Evolutionary conservation across 2,329 filamentous ascomycete species (phyloP).

Genomic region (Truncatella angustata): DNA sequence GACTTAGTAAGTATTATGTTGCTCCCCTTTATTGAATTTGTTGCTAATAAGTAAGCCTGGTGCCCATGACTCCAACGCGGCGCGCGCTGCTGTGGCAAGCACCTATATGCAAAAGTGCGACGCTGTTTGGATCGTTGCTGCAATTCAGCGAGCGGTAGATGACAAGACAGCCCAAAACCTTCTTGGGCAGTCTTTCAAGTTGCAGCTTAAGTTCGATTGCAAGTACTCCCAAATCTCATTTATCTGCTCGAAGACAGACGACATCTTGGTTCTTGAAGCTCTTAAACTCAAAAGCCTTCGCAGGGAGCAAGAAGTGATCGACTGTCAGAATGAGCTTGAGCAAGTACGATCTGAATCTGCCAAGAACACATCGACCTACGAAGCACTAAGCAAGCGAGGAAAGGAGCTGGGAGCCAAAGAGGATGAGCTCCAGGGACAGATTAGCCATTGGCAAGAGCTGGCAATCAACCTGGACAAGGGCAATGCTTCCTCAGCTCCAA

Average conservation of each 20-base stretch:
- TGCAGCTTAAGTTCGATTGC: conserved; percentile 59
- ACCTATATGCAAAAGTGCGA: conserved; percentile 58
- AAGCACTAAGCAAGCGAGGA: background rate
- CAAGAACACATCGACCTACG: background rate
- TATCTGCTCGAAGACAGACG: conserved; percentile 31
- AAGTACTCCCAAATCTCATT: conserved; percentile 54
- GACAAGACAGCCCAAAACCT: conserved; percentile 59
- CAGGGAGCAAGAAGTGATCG: conserved; percentile 29
- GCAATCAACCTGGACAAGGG: background rate
- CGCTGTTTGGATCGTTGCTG: conserved; percentile 60
- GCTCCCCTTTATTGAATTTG: background rate
- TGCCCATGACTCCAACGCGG: conserved; percentile 58
- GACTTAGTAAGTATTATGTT: conserved; percentile 37
- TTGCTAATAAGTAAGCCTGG: conserved; percentile 40
- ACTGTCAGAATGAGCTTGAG: background rate
- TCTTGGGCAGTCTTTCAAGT: conserved; percentile 55
- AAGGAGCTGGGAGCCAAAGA: conserved; percentile 12
- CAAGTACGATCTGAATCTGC: background rate
- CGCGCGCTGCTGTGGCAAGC: conserved; percentile 54
- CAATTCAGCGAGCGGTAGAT: conserved; percentile 59
- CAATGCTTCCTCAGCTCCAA: background rate
- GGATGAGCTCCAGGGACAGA: conserved; percentile 17
- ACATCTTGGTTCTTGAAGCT: conserved; percentile 21
- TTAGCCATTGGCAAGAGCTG: background rate
- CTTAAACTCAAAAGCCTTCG: conserved; percentile 32